phyloP scores from a whole-genome alignment of 768 basidiomycete genomes.

The Fomitopsis pulvina region DNA sequence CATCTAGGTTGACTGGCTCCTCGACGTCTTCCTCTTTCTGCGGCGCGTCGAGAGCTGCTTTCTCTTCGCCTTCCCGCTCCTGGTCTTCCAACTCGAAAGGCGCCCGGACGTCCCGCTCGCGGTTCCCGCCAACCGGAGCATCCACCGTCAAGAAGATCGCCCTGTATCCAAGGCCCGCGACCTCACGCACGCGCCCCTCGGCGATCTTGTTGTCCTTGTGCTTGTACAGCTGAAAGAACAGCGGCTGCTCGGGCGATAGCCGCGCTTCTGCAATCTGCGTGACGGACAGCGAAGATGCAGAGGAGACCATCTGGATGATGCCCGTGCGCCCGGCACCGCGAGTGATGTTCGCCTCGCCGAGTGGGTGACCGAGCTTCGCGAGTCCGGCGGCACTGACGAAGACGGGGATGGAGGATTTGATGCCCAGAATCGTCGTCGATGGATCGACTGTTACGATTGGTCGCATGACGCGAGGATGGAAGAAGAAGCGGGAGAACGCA shows the following conservation, averaged over 20 bases:
- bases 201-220: constrained; percentile 61
- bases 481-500: constrained; percentile 83
- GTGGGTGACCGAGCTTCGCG: constrained; percentile 79
- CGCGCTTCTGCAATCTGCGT: constrained; percentile 52
- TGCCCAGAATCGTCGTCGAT: constrained; percentile 69
- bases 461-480: constrained; percentile 75
- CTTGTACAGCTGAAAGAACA: constrained; percentile 88
- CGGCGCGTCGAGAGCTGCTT: constrained; percentile 20
- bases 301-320: constrained; percentile 82
- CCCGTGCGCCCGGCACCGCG: constrained; percentile 56
- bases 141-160: constrained; percentile 92
- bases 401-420: constrained; percentile 64
- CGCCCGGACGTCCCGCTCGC: constrained; percentile 65
- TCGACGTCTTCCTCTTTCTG: constrained; percentile 24
- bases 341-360: constrained; percentile 83
- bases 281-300: constrained; percentile 65
- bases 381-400: constrained; percentile 81
- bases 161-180: constrained; percentile 70
- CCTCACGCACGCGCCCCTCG: constrained; percentile 60
- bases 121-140: constrained; percentile 71
- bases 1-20: constrained; percentile 33
- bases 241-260: constrained; percentile 45
- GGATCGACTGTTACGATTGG: constrained; percentile 57
- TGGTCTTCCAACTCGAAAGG: constrained; percentile 49
- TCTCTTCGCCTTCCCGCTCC: constrained; percentile 16